Percentiles rank a stretch among this genome's conserved stretches.
Evolutionary conservation across 2,329 filamentous ascomycete genomes (phyloP).

Genomic region (Blastomyces parvus): DNA sequence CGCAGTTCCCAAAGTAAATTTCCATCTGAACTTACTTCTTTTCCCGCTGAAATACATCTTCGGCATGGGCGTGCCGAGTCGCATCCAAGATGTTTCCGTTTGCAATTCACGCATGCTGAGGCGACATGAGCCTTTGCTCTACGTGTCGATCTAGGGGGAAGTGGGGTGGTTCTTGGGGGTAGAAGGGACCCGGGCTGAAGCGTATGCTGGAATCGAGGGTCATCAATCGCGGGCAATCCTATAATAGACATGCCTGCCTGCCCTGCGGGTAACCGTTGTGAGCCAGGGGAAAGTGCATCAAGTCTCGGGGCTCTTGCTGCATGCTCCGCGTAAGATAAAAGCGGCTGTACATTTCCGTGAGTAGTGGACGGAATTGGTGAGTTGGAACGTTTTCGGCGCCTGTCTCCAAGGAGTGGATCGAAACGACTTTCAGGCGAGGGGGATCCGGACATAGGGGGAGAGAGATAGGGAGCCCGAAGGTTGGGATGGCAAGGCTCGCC

Average conservation of each 20-base stretch:
- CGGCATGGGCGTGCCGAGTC: conserved; percentile 29
- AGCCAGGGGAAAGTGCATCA: conserved; percentile 4
- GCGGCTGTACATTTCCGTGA: conserved; percentile 6
- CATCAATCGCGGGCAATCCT: conserved; percentile 7
- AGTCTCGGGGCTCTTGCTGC: conserved; percentile 7
- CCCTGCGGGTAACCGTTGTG: neutral
- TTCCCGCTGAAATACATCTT: conserved; percentile 29
- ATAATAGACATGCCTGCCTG: conserved; percentile 1
- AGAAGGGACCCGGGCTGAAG: conserved; percentile 13
- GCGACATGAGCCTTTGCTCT: conserved; percentile 31
- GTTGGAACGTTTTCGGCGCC: conserved; percentile 21
- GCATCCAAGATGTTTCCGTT: conserved; percentile 31
- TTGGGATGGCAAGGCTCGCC: conserved; percentile 17
- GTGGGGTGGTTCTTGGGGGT: conserved; percentile 14
- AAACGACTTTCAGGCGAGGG: conserved; percentile 22
- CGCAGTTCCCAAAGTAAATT: neutral
- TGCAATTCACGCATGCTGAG: conserved; percentile 33
- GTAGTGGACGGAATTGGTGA: conserved; percentile 15
- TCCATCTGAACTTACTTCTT: conserved; percentile 23
- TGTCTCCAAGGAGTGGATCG: conserved; percentile 21
- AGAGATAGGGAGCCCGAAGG: conserved; percentile 24
- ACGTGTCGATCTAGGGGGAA: conserved; percentile 23
- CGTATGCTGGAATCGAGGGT: conserved; percentile 12
- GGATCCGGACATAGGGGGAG: conserved; percentile 29
- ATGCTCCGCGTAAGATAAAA: conserved; percentile 12